Evolutionary conservation across 805 yeast species (phyloP), one percentile per base, ranked within the genome.

Genomic region (Clavispora asparagi): DNA sequence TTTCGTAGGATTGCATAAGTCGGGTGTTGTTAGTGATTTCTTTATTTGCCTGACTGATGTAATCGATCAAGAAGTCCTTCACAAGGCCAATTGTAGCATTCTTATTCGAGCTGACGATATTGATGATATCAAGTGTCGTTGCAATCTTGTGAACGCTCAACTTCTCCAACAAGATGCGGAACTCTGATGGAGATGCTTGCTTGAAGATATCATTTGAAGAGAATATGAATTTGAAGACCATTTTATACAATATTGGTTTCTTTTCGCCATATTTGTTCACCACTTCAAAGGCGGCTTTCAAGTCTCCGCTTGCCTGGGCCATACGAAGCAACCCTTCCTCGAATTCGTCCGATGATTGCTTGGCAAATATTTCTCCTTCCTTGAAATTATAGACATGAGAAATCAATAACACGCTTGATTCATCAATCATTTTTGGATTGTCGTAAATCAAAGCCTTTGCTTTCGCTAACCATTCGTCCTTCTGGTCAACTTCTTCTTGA

Each of bases 81-180:
- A 94, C 73, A 19, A 87, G 64, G 0, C 95, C 96, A 31, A 87
- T 75, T 0, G 85, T 80, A 0, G 88, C 79, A 27, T 77, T 81
- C 11, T 79, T 80, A 38, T 82, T 81, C 3, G 75, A 62, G 36
- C 89, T 76, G 38, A 90, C 63, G 2, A 82, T 76, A 50, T 84
- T 82, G n/a, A 92, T 71, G 1, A 94, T 68, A 53, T 91, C 97
- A 16, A 88, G 63, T 0, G 95, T 86, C 0, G 95, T 73, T 65
- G 87, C 71, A 13, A 85, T 60, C 41, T 78, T 76, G 13, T 70
- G 65, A 2, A 68, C 60, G 40, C 78, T 75, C 41, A 87, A 76
- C 46, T 71, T 74, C 26, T 76, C 66, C 16, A 92, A 62, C 0
- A 91, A 67, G 14, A 60, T 59, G 43, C 67, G 64, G 45, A 80